phyloP scores from a whole-genome alignment of 2,329 filamentous ascomycete species.

The Pseudogymnoascus sp. region DNA sequence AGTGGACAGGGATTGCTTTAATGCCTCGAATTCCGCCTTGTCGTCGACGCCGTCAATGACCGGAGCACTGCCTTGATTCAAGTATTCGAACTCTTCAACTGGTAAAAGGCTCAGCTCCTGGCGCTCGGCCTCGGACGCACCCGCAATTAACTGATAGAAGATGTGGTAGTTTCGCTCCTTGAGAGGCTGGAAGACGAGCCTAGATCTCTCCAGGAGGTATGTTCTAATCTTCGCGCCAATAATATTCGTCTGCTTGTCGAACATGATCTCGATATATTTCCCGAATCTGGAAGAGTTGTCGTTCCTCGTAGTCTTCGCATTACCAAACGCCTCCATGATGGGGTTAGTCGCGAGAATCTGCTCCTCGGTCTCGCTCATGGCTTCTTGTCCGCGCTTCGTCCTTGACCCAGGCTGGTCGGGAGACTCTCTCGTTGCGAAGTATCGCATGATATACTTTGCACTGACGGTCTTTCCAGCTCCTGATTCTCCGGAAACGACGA shows the following conservation, averaged over 20 bases:
- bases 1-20: conserved; percentile 74
- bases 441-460: conserved; percentile 99
- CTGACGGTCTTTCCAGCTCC: conserved; percentile 98
- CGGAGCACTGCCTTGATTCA: conserved; percentile 89
- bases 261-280: conserved; percentile 99
- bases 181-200: conserved; percentile 91
- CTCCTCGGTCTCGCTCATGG: conserved; percentile 97
- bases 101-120: conserved; percentile 71
- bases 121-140: conserved; percentile 75
- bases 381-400: conserved; percentile 62
- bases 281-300: conserved; percentile 98
- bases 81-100: conserved; percentile 86
- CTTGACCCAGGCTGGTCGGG: conserved; percentile 77
- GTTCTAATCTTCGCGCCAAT: conserved; percentile 96
- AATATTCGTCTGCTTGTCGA: conserved; percentile 88
- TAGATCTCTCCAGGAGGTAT: conserved; percentile 88
- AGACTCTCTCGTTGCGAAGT: conserved; percentile 94
- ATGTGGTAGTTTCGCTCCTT: conserved; percentile 99
- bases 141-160: conserved; percentile 94
- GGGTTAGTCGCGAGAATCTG: conserved; percentile 97
- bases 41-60: conserved; percentile 93
- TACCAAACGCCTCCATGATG: conserved; percentile 99
- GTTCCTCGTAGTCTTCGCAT: conserved; percentile 98
- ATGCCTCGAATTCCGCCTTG: conserved; percentile 85
- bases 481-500: conserved; percentile 98